Evolutionary conservation across 2,329 filamentous ascomycete genomes (phyloP).

Genomic region (Elsinoe ampelina): DNA sequence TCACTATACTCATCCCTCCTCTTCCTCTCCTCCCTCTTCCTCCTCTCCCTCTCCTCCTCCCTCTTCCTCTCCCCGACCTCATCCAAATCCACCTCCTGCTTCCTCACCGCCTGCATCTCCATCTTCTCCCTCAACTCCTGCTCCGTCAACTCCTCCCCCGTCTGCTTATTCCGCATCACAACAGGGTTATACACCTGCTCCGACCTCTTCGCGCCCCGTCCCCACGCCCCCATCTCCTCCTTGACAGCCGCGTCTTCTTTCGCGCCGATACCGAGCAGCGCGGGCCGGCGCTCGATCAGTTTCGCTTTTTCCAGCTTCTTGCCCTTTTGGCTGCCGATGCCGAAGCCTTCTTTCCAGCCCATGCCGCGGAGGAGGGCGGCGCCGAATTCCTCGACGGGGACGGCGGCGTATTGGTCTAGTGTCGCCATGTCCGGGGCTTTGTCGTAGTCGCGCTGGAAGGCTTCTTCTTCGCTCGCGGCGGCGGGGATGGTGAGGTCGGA

Average conservation of each 20-base stretch:
- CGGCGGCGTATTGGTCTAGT: constrained; percentile 74
- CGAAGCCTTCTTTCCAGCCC: constrained; percentile 75
- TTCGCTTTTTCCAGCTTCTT: constrained; percentile 45
- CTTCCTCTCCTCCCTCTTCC: constrained; percentile 9
- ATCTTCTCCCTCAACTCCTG: constrained; percentile 44
- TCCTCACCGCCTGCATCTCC: constrained; percentile 11
- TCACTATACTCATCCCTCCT: constrained; percentile 7
- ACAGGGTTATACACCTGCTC: constrained; percentile 55
- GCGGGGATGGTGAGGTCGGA: constrained; percentile 33
- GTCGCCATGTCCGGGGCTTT: constrained; percentile 66
- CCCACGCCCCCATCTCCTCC: constrained; percentile 72
- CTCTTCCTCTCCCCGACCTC: neutral
- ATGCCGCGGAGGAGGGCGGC: constrained; percentile 83
- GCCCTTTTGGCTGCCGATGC: constrained; percentile 45
- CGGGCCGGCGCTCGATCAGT: constrained; percentile 61
- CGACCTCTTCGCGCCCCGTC: constrained; percentile 52
- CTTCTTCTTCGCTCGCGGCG: constrained; percentile 52
- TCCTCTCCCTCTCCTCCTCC: constrained; percentile 3
- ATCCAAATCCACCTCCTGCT: constrained; percentile 10
- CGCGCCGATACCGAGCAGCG: constrained; percentile 78
- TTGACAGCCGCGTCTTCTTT: constrained; percentile 59
- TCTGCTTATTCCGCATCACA: constrained; percentile 51
- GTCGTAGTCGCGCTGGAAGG: constrained; percentile 60
- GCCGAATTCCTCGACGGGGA: constrained; percentile 92
- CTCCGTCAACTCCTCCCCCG: constrained; percentile 53